Evolutionary conservation across 441 rosid genomes (phyloP), one percentile per base, ranked within the genome.

Genomic region (Hura crepitans): DNA sequence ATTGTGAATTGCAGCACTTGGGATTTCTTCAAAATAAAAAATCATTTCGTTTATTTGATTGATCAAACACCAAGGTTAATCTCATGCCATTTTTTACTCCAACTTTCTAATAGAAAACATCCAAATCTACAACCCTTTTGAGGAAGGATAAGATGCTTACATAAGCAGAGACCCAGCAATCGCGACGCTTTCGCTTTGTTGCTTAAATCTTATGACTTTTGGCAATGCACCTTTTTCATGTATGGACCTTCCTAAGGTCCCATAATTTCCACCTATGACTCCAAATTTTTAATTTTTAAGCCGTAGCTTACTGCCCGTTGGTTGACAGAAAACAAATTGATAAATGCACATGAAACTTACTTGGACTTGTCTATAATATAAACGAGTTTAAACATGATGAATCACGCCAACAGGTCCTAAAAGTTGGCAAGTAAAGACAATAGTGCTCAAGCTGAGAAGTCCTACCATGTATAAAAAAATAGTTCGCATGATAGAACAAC

Each of bases 61-160:
- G n/a, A n/a, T n/a, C n/a, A n/a, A n/a, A n/a, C n/a, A n/a, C n/a
- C n/a, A n/a, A n/a, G n/a, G n/a, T n/a, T n/a, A n/a, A n/a, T n/a
- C n/a, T n/a, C n/a, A n/a, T n/a, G n/a, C n/a, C n/a, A n/a, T n/a
- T n/a, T n/a, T n/a, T 76, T 60, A 69, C 55, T 65, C 75, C 25
- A 49, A 15, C 18, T 22, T 50, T 20, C 59, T 37, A 78, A 33
- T 45, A 75, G 12, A 65, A 62, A 75, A 56, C 53, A 51, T 65
- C 72, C 64, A 50, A 4, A 69, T 30, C 62, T 51, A 53, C 73
- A 12, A 72, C 23, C 67, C 72, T 68, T 72, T 73, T 46, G 31
- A 39, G 69, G 45, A 39, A 64, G 71, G 73, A 78, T 67, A 68
- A 79, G 75, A 66, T 67, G 59, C 69, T 78, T 54, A 74, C 75